Conservation (phyloP, 176 grass and related monocot species). For the Tuctoria greenei region DNA sequence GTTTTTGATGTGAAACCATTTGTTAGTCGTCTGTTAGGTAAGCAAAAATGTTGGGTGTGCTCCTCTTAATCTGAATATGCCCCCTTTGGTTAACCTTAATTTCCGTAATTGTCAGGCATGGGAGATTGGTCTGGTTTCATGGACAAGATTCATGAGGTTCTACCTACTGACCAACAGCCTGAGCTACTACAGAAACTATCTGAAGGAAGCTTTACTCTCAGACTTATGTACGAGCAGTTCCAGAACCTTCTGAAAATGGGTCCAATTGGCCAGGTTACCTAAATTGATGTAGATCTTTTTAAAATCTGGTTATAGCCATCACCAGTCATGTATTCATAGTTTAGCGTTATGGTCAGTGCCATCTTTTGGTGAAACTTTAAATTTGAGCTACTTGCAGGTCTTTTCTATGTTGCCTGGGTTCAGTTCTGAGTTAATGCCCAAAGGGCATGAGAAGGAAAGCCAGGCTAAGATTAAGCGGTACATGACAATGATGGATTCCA, state of each 20-base stretch:
- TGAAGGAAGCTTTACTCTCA: conserved; percentile 93
- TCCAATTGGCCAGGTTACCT: conserved; percentile 78
- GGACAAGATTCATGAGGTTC: conserved; percentile 93
- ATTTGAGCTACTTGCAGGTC: conserved; percentile 44
- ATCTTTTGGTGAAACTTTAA: not conserved
- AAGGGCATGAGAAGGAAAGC: conserved; percentile 93
- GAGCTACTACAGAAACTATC: conserved; percentile 82
- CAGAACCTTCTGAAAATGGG: conserved; percentile 95
- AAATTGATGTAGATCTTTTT: conserved; percentile 5
- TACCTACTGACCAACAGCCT: conserved; percentile 91
- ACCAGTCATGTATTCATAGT: not conserved
- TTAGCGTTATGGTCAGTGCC: not conserved
- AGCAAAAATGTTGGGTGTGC: conserved; percentile 26
- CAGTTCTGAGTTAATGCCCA: conserved; percentile 83
- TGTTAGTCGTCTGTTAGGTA: conserved; percentile 85
- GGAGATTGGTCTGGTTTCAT: conserved; percentile 92
- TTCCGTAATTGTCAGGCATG: conserved; percentile 52
- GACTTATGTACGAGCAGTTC: conserved; percentile 94
- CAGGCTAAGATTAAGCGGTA: conserved; percentile 96
- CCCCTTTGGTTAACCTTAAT: conserved; percentile 23
- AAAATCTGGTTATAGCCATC: conserved; percentile 8
- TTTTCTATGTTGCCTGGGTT: conserved; percentile 98
- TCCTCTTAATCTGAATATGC: conserved; percentile 5
- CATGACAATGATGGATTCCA: conserved; percentile 99
- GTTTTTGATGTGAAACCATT: conserved; percentile 95